Conservation (phyloP, 1,284 basidiomycete species). For the Marasmius oreades region DNA sequence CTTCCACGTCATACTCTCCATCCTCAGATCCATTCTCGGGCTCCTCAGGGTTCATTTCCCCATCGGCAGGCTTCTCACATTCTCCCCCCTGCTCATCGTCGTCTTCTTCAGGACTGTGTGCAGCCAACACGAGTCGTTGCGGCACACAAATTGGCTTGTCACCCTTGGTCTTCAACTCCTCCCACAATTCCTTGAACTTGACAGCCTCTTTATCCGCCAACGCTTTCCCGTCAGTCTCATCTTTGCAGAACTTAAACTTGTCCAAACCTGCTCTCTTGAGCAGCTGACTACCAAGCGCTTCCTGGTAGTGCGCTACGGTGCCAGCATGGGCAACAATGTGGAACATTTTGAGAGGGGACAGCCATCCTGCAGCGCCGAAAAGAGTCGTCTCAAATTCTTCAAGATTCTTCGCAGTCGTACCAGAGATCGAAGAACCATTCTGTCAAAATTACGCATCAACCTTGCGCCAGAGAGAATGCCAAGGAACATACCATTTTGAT, state of each 20-base stretch:
- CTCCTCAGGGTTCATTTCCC: neutral
- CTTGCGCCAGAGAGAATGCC: neutral
- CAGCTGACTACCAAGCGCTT: constrained; percentile 7
- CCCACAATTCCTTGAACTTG: neutral
- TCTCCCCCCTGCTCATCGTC: too few species aligned
- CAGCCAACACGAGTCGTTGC: neutral
- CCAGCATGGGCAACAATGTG: constrained; percentile 12
- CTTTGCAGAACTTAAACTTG: constrained; percentile 17
- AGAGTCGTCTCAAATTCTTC: constrained; percentile 11
- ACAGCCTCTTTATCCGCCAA: neutral
- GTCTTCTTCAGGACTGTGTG: neutral
- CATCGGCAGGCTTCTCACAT: neutral
- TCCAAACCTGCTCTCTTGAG: constrained; percentile 6
- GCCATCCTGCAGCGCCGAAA: constrained; percentile 12
- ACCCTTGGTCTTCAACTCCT: neutral
- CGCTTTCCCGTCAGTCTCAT: constrained; percentile 13
- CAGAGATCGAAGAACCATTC: constrained; percentile 12
- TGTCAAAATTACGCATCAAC: neutral
- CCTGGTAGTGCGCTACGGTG: constrained; percentile 15
- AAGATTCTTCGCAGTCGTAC: constrained; percentile 14
- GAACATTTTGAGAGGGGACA: constrained; percentile 15
- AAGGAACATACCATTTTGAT: constrained; percentile 10
- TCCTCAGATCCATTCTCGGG: neutral
- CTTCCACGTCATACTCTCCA: neutral
- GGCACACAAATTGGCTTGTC: neutral